phyloP scores from a whole-genome alignment of 129 eudicot species.

The Sambucus nigra region DNA sequence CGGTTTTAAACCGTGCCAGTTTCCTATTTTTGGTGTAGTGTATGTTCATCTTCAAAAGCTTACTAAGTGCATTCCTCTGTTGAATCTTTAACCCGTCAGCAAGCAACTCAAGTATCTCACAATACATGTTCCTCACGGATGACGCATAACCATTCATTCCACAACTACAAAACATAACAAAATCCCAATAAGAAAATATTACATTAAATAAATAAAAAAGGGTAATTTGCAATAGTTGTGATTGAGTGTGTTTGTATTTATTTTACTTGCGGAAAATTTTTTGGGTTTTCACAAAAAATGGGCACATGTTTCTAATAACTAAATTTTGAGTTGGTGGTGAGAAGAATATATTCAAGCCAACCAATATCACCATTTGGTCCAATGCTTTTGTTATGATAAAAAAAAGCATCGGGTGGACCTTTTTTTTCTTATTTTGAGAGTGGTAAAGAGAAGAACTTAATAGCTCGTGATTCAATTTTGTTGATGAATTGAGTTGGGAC shows the following conservation, averaged over 20 bases:
- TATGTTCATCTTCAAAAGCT: too few species aligned
- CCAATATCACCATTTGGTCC: slow-evolving; percentile 70
- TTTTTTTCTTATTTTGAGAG: slow-evolving; percentile 36
- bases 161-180: too few species aligned
- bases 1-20: too few species aligned
- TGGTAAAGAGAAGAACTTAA: slow-evolving; percentile 56
- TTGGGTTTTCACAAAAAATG: slow-evolving; percentile 34
- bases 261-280: slow-evolving; percentile 42
- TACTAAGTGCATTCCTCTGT: slow-evolving; percentile 59
- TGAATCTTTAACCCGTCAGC: too few species aligned
- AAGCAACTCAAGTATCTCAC: slow-evolving; percentile 65
- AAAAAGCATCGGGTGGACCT: slow-evolving; percentile 61
- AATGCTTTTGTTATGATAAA: slow-evolving; percentile 63
- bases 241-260: too few species aligned
- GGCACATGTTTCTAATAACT: slow-evolving; percentile 28
- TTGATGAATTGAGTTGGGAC: slow-evolving; percentile 39
- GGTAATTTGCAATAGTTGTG: too few species aligned
- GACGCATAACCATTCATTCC: slow-evolving; percentile 43
- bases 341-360: slow-evolving; percentile 74
- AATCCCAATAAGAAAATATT: too few species aligned
- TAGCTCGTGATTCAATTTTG: slow-evolving; percentile 50
- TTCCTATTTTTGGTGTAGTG: too few species aligned
- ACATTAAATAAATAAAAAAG: too few species aligned
- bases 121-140: slow-evolving; percentile 65
- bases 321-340: slow-evolving; percentile 37